Conservation (phyloP, 2,329 filamentous ascomycete species). For the Pseudocercospora musae region DNA sequence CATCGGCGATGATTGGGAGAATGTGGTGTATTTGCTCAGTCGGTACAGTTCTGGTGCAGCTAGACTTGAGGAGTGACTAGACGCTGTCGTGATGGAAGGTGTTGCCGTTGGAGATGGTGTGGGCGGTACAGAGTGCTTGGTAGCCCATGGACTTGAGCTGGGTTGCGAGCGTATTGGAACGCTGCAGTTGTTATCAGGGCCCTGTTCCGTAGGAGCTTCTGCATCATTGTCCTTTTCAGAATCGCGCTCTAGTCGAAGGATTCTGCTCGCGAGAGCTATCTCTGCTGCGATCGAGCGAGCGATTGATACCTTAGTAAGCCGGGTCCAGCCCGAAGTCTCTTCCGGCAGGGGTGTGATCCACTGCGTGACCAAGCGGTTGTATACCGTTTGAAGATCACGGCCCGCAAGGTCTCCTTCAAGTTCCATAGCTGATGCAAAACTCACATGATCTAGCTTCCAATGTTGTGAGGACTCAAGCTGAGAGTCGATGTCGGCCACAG, state of each 20-base stretch:
- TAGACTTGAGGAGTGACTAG: slow-evolving; percentile 26
- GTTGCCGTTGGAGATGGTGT: slow-evolving; percentile 33
- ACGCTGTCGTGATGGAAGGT: slow-evolving; percentile 29
- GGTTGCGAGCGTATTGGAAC: slow-evolving; percentile 17
- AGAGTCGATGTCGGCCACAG: background rate
- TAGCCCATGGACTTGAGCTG: background rate
- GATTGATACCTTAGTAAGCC: slow-evolving; percentile 33
- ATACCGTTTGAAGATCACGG: slow-evolving; percentile 11
- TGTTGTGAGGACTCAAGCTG: background rate
- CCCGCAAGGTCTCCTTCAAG: background rate
- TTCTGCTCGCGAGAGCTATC: slow-evolving; percentile 36
- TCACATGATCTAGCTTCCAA: background rate
- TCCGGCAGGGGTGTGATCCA: slow-evolving; percentile 28
- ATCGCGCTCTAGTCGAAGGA: slow-evolving; percentile 13
- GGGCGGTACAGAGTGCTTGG: slow-evolving; percentile 23
- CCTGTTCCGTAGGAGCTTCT: background rate
- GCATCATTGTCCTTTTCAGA: background rate
- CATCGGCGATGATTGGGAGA: slow-evolving; percentile 28
- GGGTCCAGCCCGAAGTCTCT: slow-evolving; percentile 25
- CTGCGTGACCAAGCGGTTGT: slow-evolving; percentile 24
- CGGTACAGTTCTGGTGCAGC: slow-evolving; percentile 32
- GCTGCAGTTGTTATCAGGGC: slow-evolving; percentile 9
- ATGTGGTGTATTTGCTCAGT: slow-evolving; percentile 38
- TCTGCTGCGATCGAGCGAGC: slow-evolving; percentile 35
- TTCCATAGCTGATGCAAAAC: background rate